phyloP scores from a whole-genome alignment of 2,329 filamentous ascomycete species.

The Camillea tinctor region DNA sequence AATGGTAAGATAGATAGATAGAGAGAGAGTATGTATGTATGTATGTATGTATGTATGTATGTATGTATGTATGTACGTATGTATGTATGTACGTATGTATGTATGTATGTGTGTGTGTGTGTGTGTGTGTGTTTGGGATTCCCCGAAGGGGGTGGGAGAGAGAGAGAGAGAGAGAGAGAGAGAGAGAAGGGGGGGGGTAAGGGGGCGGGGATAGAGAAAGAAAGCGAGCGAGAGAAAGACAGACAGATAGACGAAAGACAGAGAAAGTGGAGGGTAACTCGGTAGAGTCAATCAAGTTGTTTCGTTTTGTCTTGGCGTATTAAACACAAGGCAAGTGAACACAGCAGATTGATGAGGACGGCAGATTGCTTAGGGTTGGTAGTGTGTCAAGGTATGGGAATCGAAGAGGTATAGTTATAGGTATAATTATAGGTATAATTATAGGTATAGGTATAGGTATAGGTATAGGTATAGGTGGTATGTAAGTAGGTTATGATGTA shows the following conservation, averaged over 20 bases:
- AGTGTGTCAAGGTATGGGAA: not conserved
- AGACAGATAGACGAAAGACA: not conserved
- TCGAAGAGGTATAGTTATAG: too few relatives aligned
- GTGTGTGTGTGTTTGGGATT: not conserved
- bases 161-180: not conserved
- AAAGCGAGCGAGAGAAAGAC: not conserved
- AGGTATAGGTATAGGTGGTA: too few relatives aligned
- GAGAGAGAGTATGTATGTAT: too few relatives aligned
- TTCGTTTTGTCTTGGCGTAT: not conserved
- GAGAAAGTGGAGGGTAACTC: not conserved
- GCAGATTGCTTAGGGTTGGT: not conserved
- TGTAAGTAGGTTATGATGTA: too few relatives aligned
- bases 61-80: too few relatives aligned
- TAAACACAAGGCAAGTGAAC: not conserved
- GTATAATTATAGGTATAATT: too few relatives aligned
- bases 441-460: too few relatives aligned
- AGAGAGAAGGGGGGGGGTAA: not conserved
- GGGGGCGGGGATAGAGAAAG: too few relatives aligned
- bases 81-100: too few relatives aligned
- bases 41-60: too few relatives aligned
- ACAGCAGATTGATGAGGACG: not conserved
- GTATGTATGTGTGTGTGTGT: too few relatives aligned
- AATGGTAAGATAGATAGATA: too few relatives aligned
- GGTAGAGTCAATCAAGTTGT: not conserved
- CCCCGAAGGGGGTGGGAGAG: not conserved